Base-by-base conservation (phyloP, 2,329 filamentous ascomycete species). In the Aspergillus jensenii region DNA sequence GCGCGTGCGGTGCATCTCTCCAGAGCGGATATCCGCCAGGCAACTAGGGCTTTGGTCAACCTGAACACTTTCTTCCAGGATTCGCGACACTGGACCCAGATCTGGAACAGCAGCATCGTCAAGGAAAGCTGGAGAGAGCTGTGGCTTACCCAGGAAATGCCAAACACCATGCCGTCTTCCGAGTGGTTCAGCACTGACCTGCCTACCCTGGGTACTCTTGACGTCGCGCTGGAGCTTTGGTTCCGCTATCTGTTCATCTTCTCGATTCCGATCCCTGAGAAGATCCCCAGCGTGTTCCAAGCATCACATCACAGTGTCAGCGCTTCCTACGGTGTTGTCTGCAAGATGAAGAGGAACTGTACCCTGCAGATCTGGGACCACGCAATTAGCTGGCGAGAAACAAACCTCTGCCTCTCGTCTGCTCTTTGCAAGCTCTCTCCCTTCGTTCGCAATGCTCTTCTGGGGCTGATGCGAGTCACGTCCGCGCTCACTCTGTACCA, bases 361-460 rank as follows among this genome's bases (percentile, higher is more conserved):
- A 85, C 82, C 0, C 77, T 86, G 33, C 83, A 85, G 61, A 84
- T 87, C 57, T 87, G 84, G 84, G 84, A 87, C 62, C 84, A 87
- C 67, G 82, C 82, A 17, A 86, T 87, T 61, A 82, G 80, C 45
- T 87, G 84, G 84, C 76, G 84, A 60, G 84, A 86, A 65, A 82
- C 76, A 48, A 81, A 79, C 50, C 74, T 81, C 37, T 80, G 78
- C 62, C 74, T 81, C 37, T 81, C 78, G 6, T 80, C 80, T 3
- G 79, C 80, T 0, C 73, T 82, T 52, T 81, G 77, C 66, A 77
- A 78, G 49, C 73, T 81, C 3, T 76, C 80, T 1, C 75, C 81
- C 0, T 80, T 81, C 6, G 79, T 82, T 19, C 78, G 80, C 57
- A 80, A 79, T 27, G 73, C 78, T 55, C 69, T 82, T 1, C 71